Conservation (phyloP, 768 basidiomycete genomes). For the Paxillus ammoniavirescens region DNA sequence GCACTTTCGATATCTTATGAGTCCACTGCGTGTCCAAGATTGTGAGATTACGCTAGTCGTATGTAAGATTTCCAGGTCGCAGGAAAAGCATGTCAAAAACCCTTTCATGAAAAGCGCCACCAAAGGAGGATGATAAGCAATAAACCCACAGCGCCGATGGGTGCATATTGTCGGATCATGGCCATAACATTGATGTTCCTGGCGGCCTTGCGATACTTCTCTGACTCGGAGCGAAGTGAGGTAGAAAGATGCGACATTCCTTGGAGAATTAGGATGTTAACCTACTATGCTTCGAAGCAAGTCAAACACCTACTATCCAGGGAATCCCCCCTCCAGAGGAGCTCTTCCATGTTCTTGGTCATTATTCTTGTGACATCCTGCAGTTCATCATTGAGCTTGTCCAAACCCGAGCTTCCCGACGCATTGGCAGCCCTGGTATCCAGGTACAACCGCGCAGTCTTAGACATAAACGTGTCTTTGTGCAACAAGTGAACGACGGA, state of each 20-base stretch:
- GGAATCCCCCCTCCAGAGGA: conserved; percentile 97
- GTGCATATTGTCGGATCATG: conserved; percentile 94
- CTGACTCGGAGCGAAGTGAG: conserved; percentile 91
- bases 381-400: conserved; percentile 91
- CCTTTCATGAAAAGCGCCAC: conserved; percentile 69
- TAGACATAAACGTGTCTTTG: conserved; percentile 97
- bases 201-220: conserved; percentile 96
- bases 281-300: background rate
- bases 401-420: conserved; percentile 63
- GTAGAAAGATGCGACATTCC: conserved; percentile 98
- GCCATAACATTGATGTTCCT: conserved; percentile 92
- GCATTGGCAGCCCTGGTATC: conserved; percentile 87
- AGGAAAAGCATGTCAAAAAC: conserved; percentile 5
- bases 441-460: conserved; percentile 91
- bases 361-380: conserved; percentile 99
- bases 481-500: conserved; percentile 1
- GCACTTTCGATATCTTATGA: background rate
- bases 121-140: conserved; percentile 75
- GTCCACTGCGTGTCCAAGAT: conserved; percentile 4
- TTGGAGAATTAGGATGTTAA: conserved; percentile 28
- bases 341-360: conserved; percentile 99
- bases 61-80: conserved; percentile 22
- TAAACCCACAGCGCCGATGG: conserved; percentile 77
- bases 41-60: conserved; percentile 26
- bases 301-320: conserved; percentile 73